Evolutionary conservation across 2,329 filamentous ascomycete species (phyloP).

Genomic region (Monilinia aucupariae): DNA sequence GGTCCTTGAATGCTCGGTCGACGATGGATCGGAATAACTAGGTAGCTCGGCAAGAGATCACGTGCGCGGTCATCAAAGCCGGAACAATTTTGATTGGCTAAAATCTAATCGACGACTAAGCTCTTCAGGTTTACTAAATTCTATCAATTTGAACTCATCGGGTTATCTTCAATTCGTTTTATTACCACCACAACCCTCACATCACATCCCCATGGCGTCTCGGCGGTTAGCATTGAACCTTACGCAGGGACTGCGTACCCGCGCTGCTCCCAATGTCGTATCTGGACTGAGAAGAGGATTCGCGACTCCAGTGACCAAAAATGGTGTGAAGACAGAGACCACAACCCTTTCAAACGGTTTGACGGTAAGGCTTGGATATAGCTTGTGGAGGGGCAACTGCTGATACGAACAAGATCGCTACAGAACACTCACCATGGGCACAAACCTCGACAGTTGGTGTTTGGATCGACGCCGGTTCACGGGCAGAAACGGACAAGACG

Average conservation of each 20-base stretch:
- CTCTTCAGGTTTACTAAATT: slow-evolving; percentile 18
- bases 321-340: slow-evolving; percentile 80
- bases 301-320: slow-evolving; percentile 69
- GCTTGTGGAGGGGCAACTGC: slow-evolving; percentile 23
- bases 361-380: slow-evolving; percentile 56
- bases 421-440: slow-evolving; percentile 95
- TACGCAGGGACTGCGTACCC: slow-evolving; percentile 81
- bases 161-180: slow-evolving; percentile 23
- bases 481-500: slow-evolving; percentile 95
- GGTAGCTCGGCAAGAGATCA: slow-evolving; percentile 16
- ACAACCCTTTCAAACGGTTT: slow-evolving; percentile 96
- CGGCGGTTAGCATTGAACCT: slow-evolving; percentile 95
- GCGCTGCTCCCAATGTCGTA: slow-evolving; percentile 74
- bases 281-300: slow-evolving; percentile 77
- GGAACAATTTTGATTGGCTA: slow-evolving; percentile 13
- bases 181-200: slow-evolving; percentile 22
- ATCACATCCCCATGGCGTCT: slow-evolving; percentile 68
- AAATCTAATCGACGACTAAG: slow-evolving; percentile 17
- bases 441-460: slow-evolving; percentile 98
- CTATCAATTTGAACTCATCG: slow-evolving; percentile 17
- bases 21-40: slow-evolving; percentile 17
- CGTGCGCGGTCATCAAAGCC: slow-evolving; percentile 17
- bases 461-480: slow-evolving; percentile 98
- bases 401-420: slow-evolving; percentile 68
- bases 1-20: slow-evolving; percentile 15